phyloP scores from a whole-genome alignment of 176 grass and related monocot genomes.

The Ampelocalamus luodianensis region DNA sequence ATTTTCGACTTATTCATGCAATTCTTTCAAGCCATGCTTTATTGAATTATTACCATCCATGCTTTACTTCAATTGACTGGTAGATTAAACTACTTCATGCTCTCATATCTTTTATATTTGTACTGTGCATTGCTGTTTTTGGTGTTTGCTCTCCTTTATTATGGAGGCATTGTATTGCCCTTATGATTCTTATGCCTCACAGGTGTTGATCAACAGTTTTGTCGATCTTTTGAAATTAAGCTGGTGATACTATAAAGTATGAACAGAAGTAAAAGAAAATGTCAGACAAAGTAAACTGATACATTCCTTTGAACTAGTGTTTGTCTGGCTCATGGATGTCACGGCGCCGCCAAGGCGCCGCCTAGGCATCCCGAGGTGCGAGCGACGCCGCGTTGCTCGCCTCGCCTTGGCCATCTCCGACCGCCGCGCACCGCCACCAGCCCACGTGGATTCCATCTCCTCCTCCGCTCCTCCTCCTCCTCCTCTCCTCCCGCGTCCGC shows the following conservation, averaged over 20 bases:
- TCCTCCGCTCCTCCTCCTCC: too few relatives aligned
- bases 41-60: neutral
- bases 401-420: too few relatives aligned
- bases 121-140: conserved; percentile 12
- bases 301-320: neutral
- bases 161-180: neutral
- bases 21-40: conserved; percentile 20
- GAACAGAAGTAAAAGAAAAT: conserved; percentile 9
- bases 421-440: too few relatives aligned
- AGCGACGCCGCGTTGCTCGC: too few relatives aligned
- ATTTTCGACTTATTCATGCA: conserved; percentile 32
- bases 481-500: too few relatives aligned
- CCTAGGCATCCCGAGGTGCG: too few relatives aligned
- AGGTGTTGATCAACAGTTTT: conserved; percentile 19
- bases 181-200: conserved; percentile 29
- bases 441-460: too few relatives aligned
- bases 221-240: neutral
- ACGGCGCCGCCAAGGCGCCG: too few relatives aligned
- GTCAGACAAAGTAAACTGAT: conserved; percentile 9
- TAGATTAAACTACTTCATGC: neutral
- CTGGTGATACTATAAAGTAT: neutral
- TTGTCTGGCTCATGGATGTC: too few relatives aligned
- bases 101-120: conserved; percentile 24
- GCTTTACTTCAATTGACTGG: conserved; percentile 37
- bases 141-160: conserved; percentile 27